phyloP scores from a whole-genome alignment of 2,329 filamentous ascomycete species.

The Exophiala bonariae region DNA sequence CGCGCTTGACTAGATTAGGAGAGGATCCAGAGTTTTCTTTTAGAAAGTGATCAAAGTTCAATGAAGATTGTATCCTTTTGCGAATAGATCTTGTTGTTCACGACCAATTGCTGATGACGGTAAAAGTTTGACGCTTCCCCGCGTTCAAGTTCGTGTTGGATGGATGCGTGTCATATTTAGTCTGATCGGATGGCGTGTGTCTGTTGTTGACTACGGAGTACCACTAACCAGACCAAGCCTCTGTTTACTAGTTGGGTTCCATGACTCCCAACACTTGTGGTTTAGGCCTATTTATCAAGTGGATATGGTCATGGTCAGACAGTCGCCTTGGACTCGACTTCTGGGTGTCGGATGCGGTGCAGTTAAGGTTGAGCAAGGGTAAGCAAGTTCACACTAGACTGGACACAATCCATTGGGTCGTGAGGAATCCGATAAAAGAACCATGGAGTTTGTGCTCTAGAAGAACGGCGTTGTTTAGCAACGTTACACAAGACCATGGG shows the following conservation, averaged over 20 bases:
- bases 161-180: not conserved
- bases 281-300: no score
- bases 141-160: not conserved
- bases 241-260: no score
- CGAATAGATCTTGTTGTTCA: no score
- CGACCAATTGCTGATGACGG: no score
- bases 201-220: not conserved
- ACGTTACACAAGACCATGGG: conserved; percentile 23
- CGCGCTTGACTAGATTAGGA: not conserved
- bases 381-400: not conserved
- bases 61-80: no score
- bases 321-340: no score
- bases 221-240: no score
- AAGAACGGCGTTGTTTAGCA: conserved; percentile 9
- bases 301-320: no score
- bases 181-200: no score
- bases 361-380: conserved; percentile 19
- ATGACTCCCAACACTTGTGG: no score
- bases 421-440: not conserved
- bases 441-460: no score
- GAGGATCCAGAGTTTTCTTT: conserved; percentile 1
- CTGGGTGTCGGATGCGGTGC: conserved; percentile 18
- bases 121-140: no score
- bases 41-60: conserved; percentile 4
- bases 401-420: not conserved